Evolutionary conservation across 768 basidiomycete species (phyloP), one percentile per base, ranked within the genome.

Genomic region (Xerocomus potaroensis): DNA sequence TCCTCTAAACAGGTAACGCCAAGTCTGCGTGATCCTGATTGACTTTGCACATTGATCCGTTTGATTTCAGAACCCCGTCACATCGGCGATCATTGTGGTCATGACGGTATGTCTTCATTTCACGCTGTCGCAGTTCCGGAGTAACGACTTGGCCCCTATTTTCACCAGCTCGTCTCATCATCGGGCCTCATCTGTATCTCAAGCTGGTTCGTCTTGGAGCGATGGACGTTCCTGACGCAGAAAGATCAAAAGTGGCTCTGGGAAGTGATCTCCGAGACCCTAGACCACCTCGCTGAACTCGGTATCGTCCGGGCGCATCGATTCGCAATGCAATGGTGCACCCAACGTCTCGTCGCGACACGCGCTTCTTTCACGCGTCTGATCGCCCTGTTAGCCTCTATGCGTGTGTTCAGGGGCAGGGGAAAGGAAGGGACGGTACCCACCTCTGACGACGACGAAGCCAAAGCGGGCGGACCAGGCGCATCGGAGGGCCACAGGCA

Each of bases 21-120:
- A 3, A 10, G 16, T 23, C 3, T 14, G 26, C 2, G 3, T 35
- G 6, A 36, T 33, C 3, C 16, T 39, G 35, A 4, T 36, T 21
- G 11, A 10, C 8, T 18, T 18, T 16, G 41, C 24, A 23, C 22
- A 47, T 24, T 8, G 35, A 46, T 32, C 9, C 21, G 10, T 46
- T 16, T 31, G 2, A 24, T 23, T 52, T 22, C 57, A 90, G 83
- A 66, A 76, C 21, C 58, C 59, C 9, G 64, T 82, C 35, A 87
- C 85, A 0, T 82, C 80, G 26, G 80, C 77, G 3, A 69, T 89
- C 44, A 88, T 86, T 12, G 82, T 87, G 3, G 75, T 87, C 27
- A 76, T 85, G 58, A 89, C 87, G 21, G 65, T 66, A 55, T n/a
- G 65, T 54, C 44, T 22, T 22, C 26, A 27, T 29, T 12, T 26